A percentile compares a stretch with the other conserved stretches of the same genome.
Evolutionary conservation across 1,139 yeast species (phyloP).

Genomic region (Pichiaceae sp.): DNA sequence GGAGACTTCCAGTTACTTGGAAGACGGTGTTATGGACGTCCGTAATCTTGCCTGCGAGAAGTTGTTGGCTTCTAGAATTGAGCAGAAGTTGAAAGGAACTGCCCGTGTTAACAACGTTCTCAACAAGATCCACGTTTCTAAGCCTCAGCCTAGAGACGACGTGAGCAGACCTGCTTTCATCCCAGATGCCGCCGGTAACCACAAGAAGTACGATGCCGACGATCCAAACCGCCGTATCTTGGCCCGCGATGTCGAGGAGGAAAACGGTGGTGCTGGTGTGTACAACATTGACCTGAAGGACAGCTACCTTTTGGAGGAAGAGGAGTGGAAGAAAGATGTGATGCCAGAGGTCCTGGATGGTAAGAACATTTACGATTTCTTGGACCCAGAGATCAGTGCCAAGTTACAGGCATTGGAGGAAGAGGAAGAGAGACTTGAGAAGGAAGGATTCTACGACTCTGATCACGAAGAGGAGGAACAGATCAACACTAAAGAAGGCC

Average conservation of each 20-base stretch:
- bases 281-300: constrained; percentile 90
- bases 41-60: constrained; percentile 97
- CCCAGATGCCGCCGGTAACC: constrained; percentile 60
- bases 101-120: constrained; percentile 83
- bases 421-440: constrained; percentile 89
- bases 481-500: constrained; percentile 46
- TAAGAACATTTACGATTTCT: constrained; percentile 91
- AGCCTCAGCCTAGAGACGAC: constrained; percentile 85
- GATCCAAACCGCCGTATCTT: constrained; percentile 80
- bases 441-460: constrained; percentile 92
- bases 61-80: constrained; percentile 89
- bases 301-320: constrained; percentile 84
- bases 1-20: constrained; percentile 89
- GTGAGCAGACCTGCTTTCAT: constrained; percentile 68
- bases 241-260: constrained; percentile 85
- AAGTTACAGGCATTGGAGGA: constrained; percentile 92
- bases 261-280: constrained; percentile 98
- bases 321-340: constrained; percentile 93
- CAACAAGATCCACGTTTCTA: constrained; percentile 92
- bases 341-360: constrained; percentile 98
- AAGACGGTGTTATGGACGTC: constrained; percentile 91
- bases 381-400: constrained; percentile 91
- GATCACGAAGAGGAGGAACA: constrained; percentile 56
- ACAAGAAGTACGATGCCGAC: constrained; percentile 62
- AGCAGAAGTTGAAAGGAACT: constrained; percentile 90